Evolutionary conservation across 345 rosid species (phyloP).

Genomic region (Linum lewisii): DNA sequence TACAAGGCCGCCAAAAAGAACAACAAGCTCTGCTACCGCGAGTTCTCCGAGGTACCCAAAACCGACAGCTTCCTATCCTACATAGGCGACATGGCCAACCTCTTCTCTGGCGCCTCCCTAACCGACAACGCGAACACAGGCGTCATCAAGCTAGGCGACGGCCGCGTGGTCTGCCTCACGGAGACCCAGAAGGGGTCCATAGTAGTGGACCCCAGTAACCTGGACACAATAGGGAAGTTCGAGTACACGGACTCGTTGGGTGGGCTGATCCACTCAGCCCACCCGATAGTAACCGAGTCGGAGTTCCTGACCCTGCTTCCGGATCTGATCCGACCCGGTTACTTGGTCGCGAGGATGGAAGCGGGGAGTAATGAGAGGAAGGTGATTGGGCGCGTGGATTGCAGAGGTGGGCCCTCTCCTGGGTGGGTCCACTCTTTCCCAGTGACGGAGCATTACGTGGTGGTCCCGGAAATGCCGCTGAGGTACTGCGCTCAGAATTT

Average conservation of each 20-base stretch:
- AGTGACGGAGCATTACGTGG: conserved; percentile 67
- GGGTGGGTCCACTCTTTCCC: conserved; percentile 99
- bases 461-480: conserved; percentile 90
- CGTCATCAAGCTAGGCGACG: conserved; percentile 72
- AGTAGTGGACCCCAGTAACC: conserved; percentile 48
- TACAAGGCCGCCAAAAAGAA: conserved; percentile 74
- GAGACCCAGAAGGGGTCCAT: conserved; percentile 93
- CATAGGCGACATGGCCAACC: conserved; percentile 52
- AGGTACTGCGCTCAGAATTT: conserved; percentile 72
- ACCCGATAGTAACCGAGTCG: conserved; percentile 67
- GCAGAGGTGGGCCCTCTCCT: conserved; percentile 73
- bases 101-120: conserved; percentile 79
- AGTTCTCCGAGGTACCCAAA: conserved; percentile 83
- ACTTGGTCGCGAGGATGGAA: conserved; percentile 74
- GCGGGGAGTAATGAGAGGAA: conserved; percentile 68
- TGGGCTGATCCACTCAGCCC: conserved; percentile 81
- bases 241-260: conserved; percentile 60
- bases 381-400: conserved; percentile 67
- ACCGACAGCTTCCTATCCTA: conserved; percentile 49
- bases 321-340: conserved; percentile 66
- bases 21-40: conserved; percentile 67
- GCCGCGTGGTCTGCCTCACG: conserved; percentile 80
- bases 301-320: conserved; percentile 82
- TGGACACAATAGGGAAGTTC: conserved; percentile 65
- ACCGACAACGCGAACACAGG: conserved; percentile 95